Evolutionary conservation across 2,329 filamentous ascomycete species (phyloP).

Genomic region (Pyricularia grisea): DNA sequence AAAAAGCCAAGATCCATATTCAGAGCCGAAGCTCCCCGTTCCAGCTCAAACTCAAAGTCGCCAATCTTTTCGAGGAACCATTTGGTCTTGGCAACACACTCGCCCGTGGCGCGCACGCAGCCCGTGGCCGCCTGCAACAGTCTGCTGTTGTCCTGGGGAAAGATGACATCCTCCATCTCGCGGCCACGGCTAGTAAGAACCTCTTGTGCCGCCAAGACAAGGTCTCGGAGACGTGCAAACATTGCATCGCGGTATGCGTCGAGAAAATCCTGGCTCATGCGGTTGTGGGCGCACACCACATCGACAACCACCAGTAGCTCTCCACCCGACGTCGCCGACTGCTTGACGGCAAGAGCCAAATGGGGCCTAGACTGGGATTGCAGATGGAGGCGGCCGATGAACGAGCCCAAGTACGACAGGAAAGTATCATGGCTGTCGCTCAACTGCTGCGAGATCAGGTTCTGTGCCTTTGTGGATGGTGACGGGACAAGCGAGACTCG

Average conservation of each 20-base stretch:
- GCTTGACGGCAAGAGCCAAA: slow-evolving; percentile 70
- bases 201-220: slow-evolving; percentile 74
- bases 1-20: slow-evolving; percentile 50
- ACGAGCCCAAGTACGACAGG: slow-evolving; percentile 81
- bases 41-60: slow-evolving; percentile 80
- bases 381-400: slow-evolving; percentile 81
- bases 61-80: slow-evolving; percentile 79
- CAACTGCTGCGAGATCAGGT: slow-evolving; percentile 76
- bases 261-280: slow-evolving; percentile 55
- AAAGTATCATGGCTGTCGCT: slow-evolving; percentile 78
- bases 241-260: slow-evolving; percentile 63
- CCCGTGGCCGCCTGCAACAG: slow-evolving; percentile 72
- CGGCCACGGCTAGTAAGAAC: slow-evolving; percentile 61
- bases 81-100: slow-evolving; percentile 82
- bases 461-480: slow-evolving; percentile 51
- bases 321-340: slow-evolving; percentile 74
- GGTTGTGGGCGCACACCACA: slow-evolving; percentile 70
- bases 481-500: slow-evolving; percentile 68
- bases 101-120: slow-evolving; percentile 83
- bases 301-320: slow-evolving; percentile 73
- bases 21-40: slow-evolving; percentile 36
- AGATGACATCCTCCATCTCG: slow-evolving; percentile 68
- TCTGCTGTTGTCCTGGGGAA: slow-evolving; percentile 68
- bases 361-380: slow-evolving; percentile 87
- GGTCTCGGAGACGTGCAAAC: slow-evolving; percentile 68